These are phyloP conservation scores for Ramaria rubella DNA, from an alignment of 768 basidiomycete species.

Conservation along the genomic window DNA sequence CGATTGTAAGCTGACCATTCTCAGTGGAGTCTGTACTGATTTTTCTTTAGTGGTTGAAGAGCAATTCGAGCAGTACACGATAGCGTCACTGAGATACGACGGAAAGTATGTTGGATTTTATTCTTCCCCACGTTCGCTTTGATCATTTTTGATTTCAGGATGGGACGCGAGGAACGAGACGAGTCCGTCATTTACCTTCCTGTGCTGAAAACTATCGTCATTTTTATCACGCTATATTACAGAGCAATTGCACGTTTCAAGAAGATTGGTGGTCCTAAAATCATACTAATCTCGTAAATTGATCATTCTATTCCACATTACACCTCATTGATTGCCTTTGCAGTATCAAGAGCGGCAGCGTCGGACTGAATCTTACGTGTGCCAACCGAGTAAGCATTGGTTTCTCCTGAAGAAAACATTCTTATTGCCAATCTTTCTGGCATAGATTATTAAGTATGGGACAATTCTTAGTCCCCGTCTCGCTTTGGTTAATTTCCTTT, in stretches of 20 bases:
- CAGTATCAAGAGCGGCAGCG: conserved; percentile 59
- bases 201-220: background rate
- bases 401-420: background rate
- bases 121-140: background rate
- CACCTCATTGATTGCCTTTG: conserved; percentile 23
- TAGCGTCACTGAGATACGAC: conserved; percentile 55
- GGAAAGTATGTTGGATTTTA: conserved; percentile 31
- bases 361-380: conserved; percentile 58
- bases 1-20: background rate
- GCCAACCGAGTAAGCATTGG: conserved; percentile 51
- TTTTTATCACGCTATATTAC: background rate
- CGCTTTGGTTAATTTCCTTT: background rate
- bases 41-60: conserved; percentile 36
- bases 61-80: conserved; percentile 50
- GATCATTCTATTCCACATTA: background rate
- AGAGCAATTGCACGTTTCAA: conserved; percentile 47
- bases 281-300: conserved; percentile 57
- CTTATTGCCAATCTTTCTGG: background rate
- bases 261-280: conserved; percentile 46
- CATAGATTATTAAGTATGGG: conserved; percentile 23
- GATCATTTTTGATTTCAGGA: conserved; percentile 20
- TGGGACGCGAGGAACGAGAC: conserved; percentile 51
- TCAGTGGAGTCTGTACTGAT: background rate
- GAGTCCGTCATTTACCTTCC: conserved; percentile 4
- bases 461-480: background rate